These are phyloP conservation scores for Pythium biforme DNA, from an alignment of 352 stramenopile species.

Conservation along the genomic window DNA sequence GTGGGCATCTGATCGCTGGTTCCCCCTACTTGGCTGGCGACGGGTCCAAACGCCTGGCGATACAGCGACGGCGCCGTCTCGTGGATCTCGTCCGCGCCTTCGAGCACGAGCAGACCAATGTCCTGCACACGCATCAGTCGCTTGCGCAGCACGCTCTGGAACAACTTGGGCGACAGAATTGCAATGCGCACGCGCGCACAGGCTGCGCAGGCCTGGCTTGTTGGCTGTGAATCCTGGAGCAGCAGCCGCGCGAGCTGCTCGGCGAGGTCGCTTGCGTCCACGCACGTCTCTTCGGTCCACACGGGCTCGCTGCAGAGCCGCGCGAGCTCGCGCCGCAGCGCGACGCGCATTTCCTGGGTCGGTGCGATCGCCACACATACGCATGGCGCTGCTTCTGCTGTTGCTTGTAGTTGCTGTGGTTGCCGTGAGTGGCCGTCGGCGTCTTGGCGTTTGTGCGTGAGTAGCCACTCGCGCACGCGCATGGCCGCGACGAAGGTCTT, in stretches of 20 bases:
- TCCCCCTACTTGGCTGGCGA: not conserved
- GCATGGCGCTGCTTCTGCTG: not conserved
- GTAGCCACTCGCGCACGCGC: slow-evolving; percentile 45
- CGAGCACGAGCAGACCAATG: slow-evolving; percentile 56
- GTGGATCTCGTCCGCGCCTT: slow-evolving; percentile 68
- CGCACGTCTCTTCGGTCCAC: slow-evolving; percentile 23
- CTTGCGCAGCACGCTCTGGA: slow-evolving; percentile 45
- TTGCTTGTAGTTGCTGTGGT: slow-evolving; percentile 2
- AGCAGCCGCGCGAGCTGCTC: not conserved
- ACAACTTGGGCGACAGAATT: slow-evolving; percentile 45
- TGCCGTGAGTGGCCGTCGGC: not conserved
- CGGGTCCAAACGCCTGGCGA: slow-evolving; percentile 30
- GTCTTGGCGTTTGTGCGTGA: no score
- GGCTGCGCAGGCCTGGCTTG: not conserved
- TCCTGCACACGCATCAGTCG: slow-evolving; percentile 23
- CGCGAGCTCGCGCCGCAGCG: slow-evolving; percentile 40
- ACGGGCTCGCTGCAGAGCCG: slow-evolving; percentile 42
- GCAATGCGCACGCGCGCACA: slow-evolving; percentile 27
- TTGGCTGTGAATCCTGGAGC: not conserved
- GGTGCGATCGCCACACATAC: slow-evolving; percentile 42
- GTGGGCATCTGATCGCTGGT: not conserved
- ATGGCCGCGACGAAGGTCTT: slow-evolving; percentile 70
- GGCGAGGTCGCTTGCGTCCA: not conserved
- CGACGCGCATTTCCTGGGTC: slow-evolving; percentile 27
- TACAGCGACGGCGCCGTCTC: slow-evolving; percentile 62